Percentiles rank a stretch among this genome's conserved stretches.
Conservation (phyloP, 805 yeast species). For the Ogataea siamensis region DNA sequence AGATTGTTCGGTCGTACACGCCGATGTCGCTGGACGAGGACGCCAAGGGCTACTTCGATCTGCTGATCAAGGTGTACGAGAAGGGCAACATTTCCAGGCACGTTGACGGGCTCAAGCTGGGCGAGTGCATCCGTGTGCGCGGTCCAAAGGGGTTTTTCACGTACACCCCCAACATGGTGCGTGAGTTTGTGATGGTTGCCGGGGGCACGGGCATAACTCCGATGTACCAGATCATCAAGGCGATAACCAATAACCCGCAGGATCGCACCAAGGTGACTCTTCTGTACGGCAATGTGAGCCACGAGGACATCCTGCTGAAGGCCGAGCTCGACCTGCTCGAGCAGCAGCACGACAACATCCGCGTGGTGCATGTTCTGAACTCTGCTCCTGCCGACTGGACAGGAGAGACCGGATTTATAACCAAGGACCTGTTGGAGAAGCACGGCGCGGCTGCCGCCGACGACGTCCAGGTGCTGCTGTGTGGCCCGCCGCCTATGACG, state of each 20-base stretch:
- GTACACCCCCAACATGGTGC: constrained; percentile 76
- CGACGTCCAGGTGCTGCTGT: constrained; percentile 70
- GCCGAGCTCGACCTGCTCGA: constrained; percentile 73
- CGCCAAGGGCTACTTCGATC: constrained; percentile 76
- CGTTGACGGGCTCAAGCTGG: constrained; percentile 69
- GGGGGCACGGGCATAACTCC: constrained; percentile 98
- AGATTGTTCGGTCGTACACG: constrained; percentile 82
- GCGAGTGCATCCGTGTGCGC: constrained; percentile 73
- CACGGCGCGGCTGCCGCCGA: constrained; percentile 60
- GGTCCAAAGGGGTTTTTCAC: constrained; percentile 92
- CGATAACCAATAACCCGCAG: constrained; percentile 70
- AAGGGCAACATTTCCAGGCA: constrained; percentile 79
- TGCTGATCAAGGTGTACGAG: constrained; percentile 82
- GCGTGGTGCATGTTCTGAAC: constrained; percentile 72
- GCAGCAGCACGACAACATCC: constrained; percentile 56
- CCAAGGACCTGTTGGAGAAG: constrained; percentile 65
- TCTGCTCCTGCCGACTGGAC: constrained; percentile 70
- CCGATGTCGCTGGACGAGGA: constrained; percentile 78
- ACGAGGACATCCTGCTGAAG: constrained; percentile 75
- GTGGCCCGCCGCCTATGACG: constrained; percentile 95
- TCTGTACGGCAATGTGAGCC: constrained; percentile 78
- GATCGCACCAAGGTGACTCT: constrained; percentile 76
- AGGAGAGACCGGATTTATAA: constrained; percentile 78
- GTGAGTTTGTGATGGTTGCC: constrained; percentile 82
- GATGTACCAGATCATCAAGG: constrained; percentile 88